phyloP scores from a whole-genome alignment of 2,329 filamentous ascomycete genomes.

The Knufia fluminis region DNA sequence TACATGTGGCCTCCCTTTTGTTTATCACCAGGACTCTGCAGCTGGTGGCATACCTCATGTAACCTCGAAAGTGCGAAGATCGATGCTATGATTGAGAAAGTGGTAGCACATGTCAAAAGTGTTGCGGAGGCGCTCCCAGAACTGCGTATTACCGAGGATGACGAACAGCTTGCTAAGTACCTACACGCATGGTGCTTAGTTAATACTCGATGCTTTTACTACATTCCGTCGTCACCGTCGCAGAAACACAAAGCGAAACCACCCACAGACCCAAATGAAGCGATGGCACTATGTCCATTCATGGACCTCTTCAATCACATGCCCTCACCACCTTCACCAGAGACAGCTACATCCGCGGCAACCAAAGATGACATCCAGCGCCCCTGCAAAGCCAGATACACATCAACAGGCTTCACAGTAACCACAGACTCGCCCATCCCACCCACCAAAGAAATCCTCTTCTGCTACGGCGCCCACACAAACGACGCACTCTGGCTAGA shows the following conservation, averaged over 20 bases:
- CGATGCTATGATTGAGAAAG: neutral
- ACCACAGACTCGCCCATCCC: neutral
- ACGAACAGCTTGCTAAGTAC: slow-evolving; percentile 8
- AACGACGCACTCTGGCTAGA: slow-evolving; percentile 18
- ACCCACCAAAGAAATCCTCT: slow-evolving; percentile 11
- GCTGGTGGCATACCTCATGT: neutral
- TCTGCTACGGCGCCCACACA: slow-evolving; percentile 16
- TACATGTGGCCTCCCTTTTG: neutral
- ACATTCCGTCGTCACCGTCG: neutral
- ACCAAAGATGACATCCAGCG: neutral
- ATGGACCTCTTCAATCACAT: slow-evolving; percentile 21
- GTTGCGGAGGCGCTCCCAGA: neutral
- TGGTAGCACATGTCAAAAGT: neutral
- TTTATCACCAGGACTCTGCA: neutral
- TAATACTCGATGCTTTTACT: slow-evolving; percentile 18
- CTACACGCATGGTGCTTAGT: slow-evolving; percentile 16
- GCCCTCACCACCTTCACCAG: neutral
- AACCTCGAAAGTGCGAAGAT: neutral
- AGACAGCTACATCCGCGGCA: neutral
- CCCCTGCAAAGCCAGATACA: slow-evolving; percentile 1
- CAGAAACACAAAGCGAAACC: slow-evolving; percentile 1
- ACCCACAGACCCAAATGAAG: slow-evolving; percentile 14
- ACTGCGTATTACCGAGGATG: neutral
- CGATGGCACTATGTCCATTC: slow-evolving; percentile 17
- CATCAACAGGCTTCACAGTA: slow-evolving; percentile 6